These are phyloP conservation scores for Castanea mollissima DNA, from an alignment of 306 rosid species.

Conservation along the genomic window DNA sequence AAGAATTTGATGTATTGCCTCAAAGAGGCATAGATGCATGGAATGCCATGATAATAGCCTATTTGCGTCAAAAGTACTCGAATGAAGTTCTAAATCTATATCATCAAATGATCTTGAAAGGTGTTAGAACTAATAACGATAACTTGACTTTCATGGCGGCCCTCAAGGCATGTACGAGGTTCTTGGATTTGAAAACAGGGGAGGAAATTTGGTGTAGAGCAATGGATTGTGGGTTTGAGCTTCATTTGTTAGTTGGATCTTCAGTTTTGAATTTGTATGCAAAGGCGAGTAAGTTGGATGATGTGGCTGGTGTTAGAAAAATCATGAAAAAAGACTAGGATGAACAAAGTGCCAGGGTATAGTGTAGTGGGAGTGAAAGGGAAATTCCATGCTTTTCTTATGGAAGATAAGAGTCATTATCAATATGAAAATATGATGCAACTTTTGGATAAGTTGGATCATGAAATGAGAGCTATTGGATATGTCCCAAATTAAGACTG, in stretches of 20 bases:
- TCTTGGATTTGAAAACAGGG: neutral
- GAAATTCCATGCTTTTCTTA: slow-evolving; percentile 39
- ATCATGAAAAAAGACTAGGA: slow-evolving; percentile 26
- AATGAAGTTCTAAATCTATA: too few species aligned
- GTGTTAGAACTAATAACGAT: too few species aligned
- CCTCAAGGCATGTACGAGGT: too few species aligned
- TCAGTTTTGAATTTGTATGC: slow-evolving; percentile 35
- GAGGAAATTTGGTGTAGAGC: slow-evolving; percentile 44
- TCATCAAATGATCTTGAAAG: too few species aligned
- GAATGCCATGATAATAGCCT: too few species aligned
- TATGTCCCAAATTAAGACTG: neutral
- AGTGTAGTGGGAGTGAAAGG: slow-evolving; percentile 43
- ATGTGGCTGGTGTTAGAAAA: slow-evolving; percentile 31
- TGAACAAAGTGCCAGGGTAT: slow-evolving; percentile 33
- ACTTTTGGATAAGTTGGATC: neutral
- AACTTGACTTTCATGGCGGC: too few species aligned
- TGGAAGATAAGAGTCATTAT: slow-evolving; percentile 37
- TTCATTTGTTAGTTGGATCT: slow-evolving; percentile 40
- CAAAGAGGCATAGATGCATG: too few species aligned
- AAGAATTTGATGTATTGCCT: too few species aligned
- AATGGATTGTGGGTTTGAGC: slow-evolving; percentile 24
- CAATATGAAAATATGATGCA: neutral
- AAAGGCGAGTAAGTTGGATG: neutral
- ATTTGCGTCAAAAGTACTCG: too few species aligned
- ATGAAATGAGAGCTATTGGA: neutral